Conservation (phyloP, 345 rosid genomes). For the Heritiera littoralis region DNA sequence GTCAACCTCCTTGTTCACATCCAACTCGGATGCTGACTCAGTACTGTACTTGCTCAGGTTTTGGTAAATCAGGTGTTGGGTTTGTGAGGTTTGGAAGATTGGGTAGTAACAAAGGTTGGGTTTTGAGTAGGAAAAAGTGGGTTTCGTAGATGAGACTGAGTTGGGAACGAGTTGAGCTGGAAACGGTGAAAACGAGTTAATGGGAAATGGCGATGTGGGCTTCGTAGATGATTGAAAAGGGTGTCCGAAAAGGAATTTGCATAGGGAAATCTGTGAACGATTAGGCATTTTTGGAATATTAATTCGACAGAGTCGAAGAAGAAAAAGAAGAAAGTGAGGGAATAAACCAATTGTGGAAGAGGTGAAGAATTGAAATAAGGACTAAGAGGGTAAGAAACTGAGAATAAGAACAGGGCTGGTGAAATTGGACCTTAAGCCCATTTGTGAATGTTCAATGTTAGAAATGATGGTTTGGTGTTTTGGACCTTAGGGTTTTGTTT, state of each 20-base stretch:
- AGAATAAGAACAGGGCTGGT: too few species aligned
- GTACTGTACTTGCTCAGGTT: constrained; percentile 39
- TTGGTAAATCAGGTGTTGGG: background rate
- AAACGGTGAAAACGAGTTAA: constrained; percentile 12
- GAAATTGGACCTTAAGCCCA: too few species aligned
- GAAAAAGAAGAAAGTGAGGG: too few species aligned
- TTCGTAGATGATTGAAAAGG: constrained; percentile 30
- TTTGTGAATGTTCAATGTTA: too few species aligned
- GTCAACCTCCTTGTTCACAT: constrained; percentile 75
- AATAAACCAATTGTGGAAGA: too few species aligned
- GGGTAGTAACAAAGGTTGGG: constrained; percentile 6
- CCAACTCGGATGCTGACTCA: constrained; percentile 40
- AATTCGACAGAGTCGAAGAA: too few species aligned
- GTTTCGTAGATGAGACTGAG: constrained; percentile 21
- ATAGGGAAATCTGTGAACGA: constrained; percentile 40
- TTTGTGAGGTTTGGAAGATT: constrained; percentile 12
- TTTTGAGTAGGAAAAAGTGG: constrained; percentile 20
- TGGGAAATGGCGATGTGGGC: constrained; percentile 24
- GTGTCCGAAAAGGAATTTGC: constrained; percentile 33
- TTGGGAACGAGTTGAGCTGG: constrained; percentile 23
- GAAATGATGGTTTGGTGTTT: too few species aligned
- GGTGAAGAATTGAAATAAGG: too few species aligned
- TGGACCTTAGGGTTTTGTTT: too few species aligned
- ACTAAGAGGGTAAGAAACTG: too few species aligned
- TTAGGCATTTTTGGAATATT: constrained; percentile 33